Conservation (phyloP, 2,329 filamentous ascomycete genomes). For the Cylindrodendrum hubeiense region DNA sequence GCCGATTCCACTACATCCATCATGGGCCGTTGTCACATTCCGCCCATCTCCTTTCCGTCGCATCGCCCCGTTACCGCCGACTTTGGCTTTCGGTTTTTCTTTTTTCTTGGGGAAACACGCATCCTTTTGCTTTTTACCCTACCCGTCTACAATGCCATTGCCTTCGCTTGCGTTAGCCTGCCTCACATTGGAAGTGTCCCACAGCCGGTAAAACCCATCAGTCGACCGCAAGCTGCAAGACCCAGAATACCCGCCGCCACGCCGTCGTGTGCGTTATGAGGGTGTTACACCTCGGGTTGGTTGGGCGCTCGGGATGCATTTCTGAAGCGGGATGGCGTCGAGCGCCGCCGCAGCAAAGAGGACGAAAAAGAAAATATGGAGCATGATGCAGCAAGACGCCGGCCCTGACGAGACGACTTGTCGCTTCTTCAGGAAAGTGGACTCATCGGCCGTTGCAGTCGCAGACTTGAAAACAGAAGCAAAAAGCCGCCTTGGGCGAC, state of each 20-base stretch:
- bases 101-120: not conserved
- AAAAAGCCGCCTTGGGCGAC: not conserved
- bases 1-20: not conserved
- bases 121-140: not conserved
- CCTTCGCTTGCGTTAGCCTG: slow-evolving; percentile 25
- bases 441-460: not conserved
- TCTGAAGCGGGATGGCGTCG: slow-evolving; percentile 16
- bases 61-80: not conserved
- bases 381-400: not conserved
- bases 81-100: not conserved
- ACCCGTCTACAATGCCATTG: not conserved
- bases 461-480: not conserved
- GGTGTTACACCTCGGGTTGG: slow-evolving; percentile 1
- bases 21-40: not conserved
- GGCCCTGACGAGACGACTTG: not conserved
- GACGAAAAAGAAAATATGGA: not conserved
- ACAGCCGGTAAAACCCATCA: slow-evolving; percentile 3
- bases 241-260: slow-evolving; percentile 8
- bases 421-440: slow-evolving; percentile 4
- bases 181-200: slow-evolving; percentile 17
- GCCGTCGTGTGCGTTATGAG: not conserved
- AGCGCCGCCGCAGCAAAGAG: not conserved
- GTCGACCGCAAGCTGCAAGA: not conserved
- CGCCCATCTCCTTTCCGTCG: not conserved
- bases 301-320: slow-evolving; percentile 1